phyloP scores from a whole-genome alignment of 2,329 filamentous ascomycete species.

The Ceratocystis papillata region DNA sequence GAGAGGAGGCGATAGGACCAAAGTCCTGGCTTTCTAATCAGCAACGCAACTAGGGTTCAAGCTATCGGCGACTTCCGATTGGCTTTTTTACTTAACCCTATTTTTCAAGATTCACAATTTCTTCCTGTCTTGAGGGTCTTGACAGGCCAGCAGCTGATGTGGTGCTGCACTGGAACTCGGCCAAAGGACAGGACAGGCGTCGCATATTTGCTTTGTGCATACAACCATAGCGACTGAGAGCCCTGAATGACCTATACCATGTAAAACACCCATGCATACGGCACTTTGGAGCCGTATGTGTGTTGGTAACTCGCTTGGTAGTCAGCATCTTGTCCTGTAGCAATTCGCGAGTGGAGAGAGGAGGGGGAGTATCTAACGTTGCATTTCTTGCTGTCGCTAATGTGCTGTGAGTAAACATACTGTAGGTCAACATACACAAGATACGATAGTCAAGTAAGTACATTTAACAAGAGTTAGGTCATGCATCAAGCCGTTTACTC shows the following conservation, averaged over 20 bases:
- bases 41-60: neutral
- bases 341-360: too few species aligned
- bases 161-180: neutral
- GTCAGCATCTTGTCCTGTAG: neutral
- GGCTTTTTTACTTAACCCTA: neutral
- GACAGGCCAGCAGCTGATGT: neutral
- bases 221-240: neutral
- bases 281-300: neutral
- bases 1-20: neutral
- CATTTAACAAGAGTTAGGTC: too few species aligned
- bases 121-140: neutral
- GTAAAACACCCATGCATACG: neutral
- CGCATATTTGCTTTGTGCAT: neutral
- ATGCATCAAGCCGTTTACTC: too few species aligned
- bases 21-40: too few species aligned
- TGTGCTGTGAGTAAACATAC: too few species aligned
- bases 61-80: neutral
- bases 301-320: neutral
- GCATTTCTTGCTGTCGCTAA: too few species aligned
- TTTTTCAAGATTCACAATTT: neutral
- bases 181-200: neutral
- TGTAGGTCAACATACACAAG: too few species aligned
- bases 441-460: too few species aligned
- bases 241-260: too few species aligned
- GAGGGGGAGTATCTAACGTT: too few species aligned